Evolutionary conservation across 768 basidiomycete genomes (phyloP).

Genomic region (Suillus hirtellus): DNA sequence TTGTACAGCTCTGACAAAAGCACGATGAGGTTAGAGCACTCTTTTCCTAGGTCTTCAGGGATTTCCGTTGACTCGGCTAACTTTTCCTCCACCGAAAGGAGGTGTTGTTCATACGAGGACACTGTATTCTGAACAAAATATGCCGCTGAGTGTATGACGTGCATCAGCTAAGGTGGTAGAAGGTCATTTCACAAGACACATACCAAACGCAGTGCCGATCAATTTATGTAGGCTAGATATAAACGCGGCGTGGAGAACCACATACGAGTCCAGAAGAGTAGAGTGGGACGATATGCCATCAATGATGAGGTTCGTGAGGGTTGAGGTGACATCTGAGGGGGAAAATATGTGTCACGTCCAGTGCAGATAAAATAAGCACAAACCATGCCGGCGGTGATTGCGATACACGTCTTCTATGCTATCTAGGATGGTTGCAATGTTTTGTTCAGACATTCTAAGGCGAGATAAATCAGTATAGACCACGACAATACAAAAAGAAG

Average conservation of each 20-base stretch:
- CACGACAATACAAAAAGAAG: conserved; percentile 15
- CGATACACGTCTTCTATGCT: conserved; percentile 78
- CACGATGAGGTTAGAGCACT: conserved; percentile 84
- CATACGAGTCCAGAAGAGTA: conserved; percentile 84
- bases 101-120: conserved; percentile 62
- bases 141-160: conserved; percentile 53
- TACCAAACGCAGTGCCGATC: conserved; percentile 88
- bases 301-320: conserved; percentile 73
- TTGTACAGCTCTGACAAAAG: conserved; percentile 94
- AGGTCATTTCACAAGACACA: conserved; percentile 21
- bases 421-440: conserved; percentile 72
- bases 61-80: conserved; percentile 20
- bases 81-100: conserved; percentile 33
- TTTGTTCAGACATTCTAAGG: conserved; percentile 85
- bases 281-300: conserved; percentile 79
- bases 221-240: conserved; percentile 79
- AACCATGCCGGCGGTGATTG: conserved; percentile 76
- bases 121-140: conserved; percentile 79
- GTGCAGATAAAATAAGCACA: conserved; percentile 17
- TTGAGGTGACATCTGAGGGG: conserved; percentile 74
- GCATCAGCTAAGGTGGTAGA: conserved; percentile 6
- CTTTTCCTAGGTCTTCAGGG: conserved; percentile 64
- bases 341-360: conserved; percentile 9
- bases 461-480: background rate
- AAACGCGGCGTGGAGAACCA: conserved; percentile 84